These are phyloP conservation scores for Juglanconis sp. DNA, from an alignment of 2,329 filamentous ascomycete species.

Conservation along the genomic window DNA sequence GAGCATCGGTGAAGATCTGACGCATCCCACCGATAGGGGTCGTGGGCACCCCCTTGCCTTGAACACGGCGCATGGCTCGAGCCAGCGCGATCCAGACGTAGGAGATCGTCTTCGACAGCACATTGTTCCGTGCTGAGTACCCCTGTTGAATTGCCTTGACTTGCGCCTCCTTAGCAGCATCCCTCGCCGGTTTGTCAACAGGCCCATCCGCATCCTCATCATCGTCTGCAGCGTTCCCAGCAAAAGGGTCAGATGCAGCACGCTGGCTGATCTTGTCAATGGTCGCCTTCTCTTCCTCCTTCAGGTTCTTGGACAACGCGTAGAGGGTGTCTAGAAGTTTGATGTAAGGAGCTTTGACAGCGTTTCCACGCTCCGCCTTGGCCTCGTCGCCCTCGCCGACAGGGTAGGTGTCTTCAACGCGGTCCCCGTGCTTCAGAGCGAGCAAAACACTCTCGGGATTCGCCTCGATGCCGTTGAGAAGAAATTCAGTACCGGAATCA, in stretches of 20 bases:
- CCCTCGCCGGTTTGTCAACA: constrained; percentile 36
- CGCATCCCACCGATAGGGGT: constrained; percentile 65
- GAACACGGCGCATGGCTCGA: constrained; percentile 87
- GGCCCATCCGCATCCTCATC: constrained; percentile 53
- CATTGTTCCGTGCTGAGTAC: constrained; percentile 68
- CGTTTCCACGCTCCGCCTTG: constrained; percentile 71
- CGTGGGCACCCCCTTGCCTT: constrained; percentile 72
- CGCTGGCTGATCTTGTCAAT: constrained; percentile 56
- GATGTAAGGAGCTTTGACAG: constrained; percentile 80
- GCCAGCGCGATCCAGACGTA: constrained; percentile 95
- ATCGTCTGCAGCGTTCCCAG: constrained; percentile 31
- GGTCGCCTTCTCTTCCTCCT: constrained; percentile 59
- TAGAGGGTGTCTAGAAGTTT: constrained; percentile 85
- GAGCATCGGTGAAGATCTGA: constrained; percentile 84
- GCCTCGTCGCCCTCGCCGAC: constrained; percentile 73
- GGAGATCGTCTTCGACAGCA: constrained; percentile 81
- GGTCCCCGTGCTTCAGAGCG: constrained; percentile 84
- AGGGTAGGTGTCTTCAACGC: constrained; percentile 74
- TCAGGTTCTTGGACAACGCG: constrained; percentile 71
- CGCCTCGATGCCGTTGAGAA: constrained; percentile 77
- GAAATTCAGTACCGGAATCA: constrained; percentile 66
- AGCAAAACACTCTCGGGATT: constrained; percentile 93
- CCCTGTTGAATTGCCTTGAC: constrained; percentile 61
- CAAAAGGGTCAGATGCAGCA: constrained; percentile 16
- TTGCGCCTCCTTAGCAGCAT: constrained; percentile 63